These are phyloP conservation scores for Rhynchosporium secalis DNA, from an alignment of 2,329 filamentous ascomycete genomes.

Conservation along the genomic window DNA sequence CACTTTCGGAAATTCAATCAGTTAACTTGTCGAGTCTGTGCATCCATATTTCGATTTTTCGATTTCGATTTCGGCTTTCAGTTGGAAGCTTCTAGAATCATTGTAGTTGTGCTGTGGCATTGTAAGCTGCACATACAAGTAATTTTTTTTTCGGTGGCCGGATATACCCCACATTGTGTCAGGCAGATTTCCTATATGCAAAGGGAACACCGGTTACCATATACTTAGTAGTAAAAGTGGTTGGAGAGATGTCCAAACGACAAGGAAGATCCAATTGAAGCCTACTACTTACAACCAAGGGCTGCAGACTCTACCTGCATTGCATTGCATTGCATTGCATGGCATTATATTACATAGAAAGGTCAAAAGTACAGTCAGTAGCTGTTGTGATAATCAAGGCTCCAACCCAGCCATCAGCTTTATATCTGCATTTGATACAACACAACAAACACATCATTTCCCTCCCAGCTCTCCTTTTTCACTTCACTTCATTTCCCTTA, in stretches of 20 bases:
- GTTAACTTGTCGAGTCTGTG: no score
- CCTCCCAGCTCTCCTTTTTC: background rate
- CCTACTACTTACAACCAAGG: background rate
- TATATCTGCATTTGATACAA: background rate
- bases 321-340: background rate
- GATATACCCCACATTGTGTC: background rate
- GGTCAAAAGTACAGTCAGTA: background rate
- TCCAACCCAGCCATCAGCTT: slow-evolving; percentile 9
- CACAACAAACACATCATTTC: background rate
- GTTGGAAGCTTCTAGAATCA: slow-evolving; percentile 22
- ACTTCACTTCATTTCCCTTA: background rate
- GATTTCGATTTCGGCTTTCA: background rate
- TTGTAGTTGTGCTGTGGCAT: slow-evolving; percentile 1
- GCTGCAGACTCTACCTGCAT: background rate
- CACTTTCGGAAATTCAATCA: no score
- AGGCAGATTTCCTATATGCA: background rate
- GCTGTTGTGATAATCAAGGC: slow-evolving; percentile 7
- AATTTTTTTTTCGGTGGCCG: slow-evolving; percentile 4
- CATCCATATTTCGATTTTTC: background rate
- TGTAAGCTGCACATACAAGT: background rate
- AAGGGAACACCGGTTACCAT: background rate
- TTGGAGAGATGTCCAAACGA: slow-evolving; percentile 9
- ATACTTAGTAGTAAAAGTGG: background rate
- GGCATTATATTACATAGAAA: background rate
- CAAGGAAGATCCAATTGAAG: slow-evolving; percentile 10